Evolutionary conservation across 805 yeast species (phyloP).

Genomic region (Blastobotrys robertii): DNA sequence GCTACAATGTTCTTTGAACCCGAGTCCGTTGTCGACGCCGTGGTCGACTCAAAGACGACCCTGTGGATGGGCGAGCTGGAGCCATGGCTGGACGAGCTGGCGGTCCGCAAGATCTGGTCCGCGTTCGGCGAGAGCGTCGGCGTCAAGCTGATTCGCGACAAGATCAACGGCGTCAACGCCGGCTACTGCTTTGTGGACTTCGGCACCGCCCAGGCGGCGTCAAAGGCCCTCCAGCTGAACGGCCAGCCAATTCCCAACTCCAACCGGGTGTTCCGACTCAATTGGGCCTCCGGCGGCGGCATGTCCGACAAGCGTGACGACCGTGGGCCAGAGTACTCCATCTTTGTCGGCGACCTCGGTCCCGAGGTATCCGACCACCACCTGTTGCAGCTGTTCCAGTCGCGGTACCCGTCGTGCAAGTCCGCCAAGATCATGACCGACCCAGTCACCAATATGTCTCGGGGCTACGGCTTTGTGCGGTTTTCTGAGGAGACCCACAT

Average conservation of each 20-base stretch:
- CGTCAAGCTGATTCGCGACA: constrained; percentile 67
- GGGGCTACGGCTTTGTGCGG: constrained; percentile 88
- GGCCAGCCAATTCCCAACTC: constrained; percentile 62
- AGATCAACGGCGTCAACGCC: constrained; percentile 35
- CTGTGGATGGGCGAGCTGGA: constrained; percentile 80
- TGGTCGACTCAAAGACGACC: constrained; percentile 23
- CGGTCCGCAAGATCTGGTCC: constrained; percentile 61
- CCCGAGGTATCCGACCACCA: constrained; percentile 61
- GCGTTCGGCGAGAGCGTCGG: constrained; percentile 52
- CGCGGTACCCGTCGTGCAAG: constrained; percentile 61
- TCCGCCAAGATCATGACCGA: constrained; percentile 76
- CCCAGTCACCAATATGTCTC: constrained; percentile 54
- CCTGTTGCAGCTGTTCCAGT: constrained; percentile 55
- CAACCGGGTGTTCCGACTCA: constrained; percentile 52
- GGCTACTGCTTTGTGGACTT: constrained; percentile 83
- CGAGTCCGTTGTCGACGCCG: neutral
- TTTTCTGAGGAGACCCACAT: constrained; percentile 58
- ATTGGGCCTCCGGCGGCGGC: constrained; percentile 65
- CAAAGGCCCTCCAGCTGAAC: constrained; percentile 54
- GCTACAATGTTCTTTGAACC: neutral
- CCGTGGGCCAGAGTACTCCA: constrained; percentile 43
- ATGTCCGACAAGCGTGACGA: constrained; percentile 23
- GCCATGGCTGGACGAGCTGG: constrained; percentile 68
- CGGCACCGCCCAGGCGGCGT: constrained; percentile 47
- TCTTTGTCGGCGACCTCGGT: constrained; percentile 80